A percentile compares a stretch with the other conserved stretches of the same genome.
phyloP scores from a whole-genome alignment of 495 filamentous ascomycete genomes.

The Cenococcum geophilum region DNA sequence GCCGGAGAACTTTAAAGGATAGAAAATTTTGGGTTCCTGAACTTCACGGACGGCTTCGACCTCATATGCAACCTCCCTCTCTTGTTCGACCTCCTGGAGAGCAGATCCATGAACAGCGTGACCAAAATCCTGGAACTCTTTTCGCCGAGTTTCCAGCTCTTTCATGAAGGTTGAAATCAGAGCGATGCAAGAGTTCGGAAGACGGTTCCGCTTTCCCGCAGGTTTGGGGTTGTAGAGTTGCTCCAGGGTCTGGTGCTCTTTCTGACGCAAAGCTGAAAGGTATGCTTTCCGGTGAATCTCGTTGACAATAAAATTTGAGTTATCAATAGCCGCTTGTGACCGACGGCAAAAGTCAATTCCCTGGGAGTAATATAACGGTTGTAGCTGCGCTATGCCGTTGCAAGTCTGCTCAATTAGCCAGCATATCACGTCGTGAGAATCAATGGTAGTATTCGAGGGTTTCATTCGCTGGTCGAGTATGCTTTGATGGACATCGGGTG shows the following conservation, averaged over 20 bases:
- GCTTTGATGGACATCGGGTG: conserved; percentile 45
- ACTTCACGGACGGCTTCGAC: conserved; percentile 48
- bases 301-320: conserved; percentile 36
- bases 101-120: conserved; percentile 39
- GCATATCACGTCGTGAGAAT: conserved; percentile 49
- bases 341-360: conserved; percentile 52
- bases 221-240: conserved; percentile 42
- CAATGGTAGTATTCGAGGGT: no score
- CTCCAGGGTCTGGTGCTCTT: conserved; percentile 44
- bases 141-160: conserved; percentile 30
- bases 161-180: no score
- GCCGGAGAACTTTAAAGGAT: conserved; percentile 37
- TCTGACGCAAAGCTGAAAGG: conserved; percentile 38
- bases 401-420: conserved; percentile 62
- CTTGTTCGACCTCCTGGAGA: conserved; percentile 53
- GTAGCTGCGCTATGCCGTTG: conserved; percentile 47
- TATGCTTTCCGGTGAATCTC: conserved; percentile 34
- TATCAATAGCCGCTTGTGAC: conserved; percentile 31
- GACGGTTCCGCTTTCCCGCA: no score
- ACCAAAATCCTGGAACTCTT: conserved; percentile 30
- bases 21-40: conserved; percentile 37
- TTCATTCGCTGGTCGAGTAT: conserved; percentile 35
- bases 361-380: conserved; percentile 52
- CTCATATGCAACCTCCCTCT: conserved; percentile 45
- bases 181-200: no score